These are phyloP conservation scores for Drosera spatulata DNA, from an alignment of 179 eudicot species.

Conservation along the genomic window DNA sequence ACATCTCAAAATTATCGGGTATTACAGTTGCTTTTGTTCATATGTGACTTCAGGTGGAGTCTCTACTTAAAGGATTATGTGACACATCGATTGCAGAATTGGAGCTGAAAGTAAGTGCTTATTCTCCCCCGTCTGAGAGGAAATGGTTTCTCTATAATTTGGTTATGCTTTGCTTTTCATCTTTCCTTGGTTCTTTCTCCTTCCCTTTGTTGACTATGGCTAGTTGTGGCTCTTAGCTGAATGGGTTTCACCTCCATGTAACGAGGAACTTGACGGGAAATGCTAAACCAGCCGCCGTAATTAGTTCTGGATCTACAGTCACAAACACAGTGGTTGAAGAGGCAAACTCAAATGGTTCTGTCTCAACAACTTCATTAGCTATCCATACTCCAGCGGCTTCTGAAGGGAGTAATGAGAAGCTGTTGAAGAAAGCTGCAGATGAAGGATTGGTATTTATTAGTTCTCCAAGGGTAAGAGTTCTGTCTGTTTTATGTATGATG, in stretches of 20 bases:
- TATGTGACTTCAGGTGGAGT: slow-evolving; percentile 50
- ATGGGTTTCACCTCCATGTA: slow-evolving; percentile 75
- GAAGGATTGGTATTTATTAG: slow-evolving; percentile 59
- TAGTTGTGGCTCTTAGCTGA: slow-evolving; percentile 35
- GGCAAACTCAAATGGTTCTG: slow-evolving; percentile 42
- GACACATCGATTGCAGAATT: slow-evolving; percentile 75
- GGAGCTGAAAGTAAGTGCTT: slow-evolving; percentile 68
- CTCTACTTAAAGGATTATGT: slow-evolving; percentile 54
- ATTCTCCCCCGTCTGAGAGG: no score
- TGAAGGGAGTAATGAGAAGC: slow-evolving; percentile 23
- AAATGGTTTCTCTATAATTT: no score
- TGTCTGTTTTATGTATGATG: background rate
- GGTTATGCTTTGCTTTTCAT: slow-evolving; percentile 1
- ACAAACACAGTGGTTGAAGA: slow-evolving; percentile 21
- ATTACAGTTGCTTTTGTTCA: background rate
- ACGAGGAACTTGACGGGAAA: slow-evolving; percentile 42
- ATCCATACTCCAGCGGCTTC: slow-evolving; percentile 30
- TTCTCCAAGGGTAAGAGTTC: slow-evolving; percentile 64
- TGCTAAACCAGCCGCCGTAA: slow-evolving; percentile 21
- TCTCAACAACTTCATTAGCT: slow-evolving; percentile 57
- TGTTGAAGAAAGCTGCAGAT: slow-evolving; percentile 61
- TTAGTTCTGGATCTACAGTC: slow-evolving; percentile 35
- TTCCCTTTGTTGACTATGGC: background rate
- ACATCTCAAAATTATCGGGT: no score
- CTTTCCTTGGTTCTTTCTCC: background rate